Evolutionary conservation across 345 rosid species (phyloP).

Genomic region (Brassica nigra): DNA sequence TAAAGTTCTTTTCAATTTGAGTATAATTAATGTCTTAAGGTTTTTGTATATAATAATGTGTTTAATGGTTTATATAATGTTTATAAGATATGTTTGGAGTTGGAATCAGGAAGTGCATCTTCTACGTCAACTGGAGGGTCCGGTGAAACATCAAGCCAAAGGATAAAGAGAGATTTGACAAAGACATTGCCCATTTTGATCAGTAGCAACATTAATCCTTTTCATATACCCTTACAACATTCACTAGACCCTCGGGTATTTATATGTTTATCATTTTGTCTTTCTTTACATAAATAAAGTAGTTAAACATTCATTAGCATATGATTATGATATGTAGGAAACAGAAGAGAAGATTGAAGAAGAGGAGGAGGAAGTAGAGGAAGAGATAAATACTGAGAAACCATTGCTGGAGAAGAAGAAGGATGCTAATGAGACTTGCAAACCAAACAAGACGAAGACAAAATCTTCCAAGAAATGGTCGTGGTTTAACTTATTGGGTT

Average conservation of each 20-base stretch:
- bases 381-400: not conserved
- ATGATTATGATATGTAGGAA: not conserved
- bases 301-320: not conserved
- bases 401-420: not conserved
- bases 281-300: not conserved
- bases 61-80: not conserved
- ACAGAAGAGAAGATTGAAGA: not conserved
- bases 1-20: not conserved
- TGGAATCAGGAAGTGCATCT: slow-evolving; percentile 62
- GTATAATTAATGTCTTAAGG: not conserved
- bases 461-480: not conserved
- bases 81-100: slow-evolving; percentile 60
- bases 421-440: not conserved
- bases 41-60: not conserved
- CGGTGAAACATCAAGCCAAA: slow-evolving; percentile 57
- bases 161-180: slow-evolving; percentile 44
- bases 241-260: slow-evolving; percentile 27
- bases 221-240: slow-evolving; percentile 32
- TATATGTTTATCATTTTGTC: not conserved
- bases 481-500: not conserved
- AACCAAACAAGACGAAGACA: not conserved
- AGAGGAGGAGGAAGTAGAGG: not conserved
- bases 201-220: slow-evolving; percentile 36
- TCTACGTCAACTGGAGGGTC: slow-evolving; percentile 51
- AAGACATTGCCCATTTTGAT: slow-evolving; percentile 47